Evolutionary conservation across 495 filamentous ascomycete species (phyloP).

Genomic region (Trichoderma gamsii): DNA sequence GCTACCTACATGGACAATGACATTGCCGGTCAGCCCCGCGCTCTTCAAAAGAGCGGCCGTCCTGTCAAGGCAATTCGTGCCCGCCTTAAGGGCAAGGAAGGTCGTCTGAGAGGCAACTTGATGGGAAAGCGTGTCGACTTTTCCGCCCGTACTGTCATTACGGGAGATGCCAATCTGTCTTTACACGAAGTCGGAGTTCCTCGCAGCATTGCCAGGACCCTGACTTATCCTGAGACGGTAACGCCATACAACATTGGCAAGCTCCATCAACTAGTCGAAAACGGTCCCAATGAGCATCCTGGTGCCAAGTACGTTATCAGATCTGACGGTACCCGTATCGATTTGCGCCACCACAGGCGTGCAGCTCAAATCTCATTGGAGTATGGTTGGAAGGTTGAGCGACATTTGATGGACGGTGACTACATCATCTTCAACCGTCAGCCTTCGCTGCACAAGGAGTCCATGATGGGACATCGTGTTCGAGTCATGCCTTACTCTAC

Average conservation of each 20-base stretch:
- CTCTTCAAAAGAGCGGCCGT: slow-evolving; percentile 90
- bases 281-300: slow-evolving; percentile 89
- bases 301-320: slow-evolving; percentile 94
- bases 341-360: slow-evolving; percentile 84
- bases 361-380: slow-evolving; percentile 76
- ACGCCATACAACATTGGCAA: slow-evolving; percentile 97
- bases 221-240: slow-evolving; percentile 96
- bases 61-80: slow-evolving; percentile 94
- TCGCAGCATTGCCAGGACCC: slow-evolving; percentile 73
- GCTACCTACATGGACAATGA: slow-evolving; percentile 99
- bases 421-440: slow-evolving; percentile 99
- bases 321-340: slow-evolving; percentile 84
- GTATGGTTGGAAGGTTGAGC: slow-evolving; percentile 97
- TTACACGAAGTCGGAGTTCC: slow-evolving; percentile 96
- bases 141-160: slow-evolving; percentile 98
- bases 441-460: slow-evolving; percentile 97
- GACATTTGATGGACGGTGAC: slow-evolving; percentile 91
- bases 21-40: slow-evolving; percentile 91
- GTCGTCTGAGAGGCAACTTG: slow-evolving; percentile 91
- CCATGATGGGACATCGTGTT: slow-evolving; percentile 99
- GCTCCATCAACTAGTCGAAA: slow-evolving; percentile 78
- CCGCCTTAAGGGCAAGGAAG: slow-evolving; percentile 97
- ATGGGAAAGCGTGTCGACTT: slow-evolving; percentile 99
- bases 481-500: slow-evolving; percentile 98
- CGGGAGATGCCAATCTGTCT: slow-evolving; percentile 92